These are phyloP conservation scores for Pyrenophora teres DNA, from an alignment of 2,329 filamentous ascomycete genomes.

Conservation along the genomic window DNA sequence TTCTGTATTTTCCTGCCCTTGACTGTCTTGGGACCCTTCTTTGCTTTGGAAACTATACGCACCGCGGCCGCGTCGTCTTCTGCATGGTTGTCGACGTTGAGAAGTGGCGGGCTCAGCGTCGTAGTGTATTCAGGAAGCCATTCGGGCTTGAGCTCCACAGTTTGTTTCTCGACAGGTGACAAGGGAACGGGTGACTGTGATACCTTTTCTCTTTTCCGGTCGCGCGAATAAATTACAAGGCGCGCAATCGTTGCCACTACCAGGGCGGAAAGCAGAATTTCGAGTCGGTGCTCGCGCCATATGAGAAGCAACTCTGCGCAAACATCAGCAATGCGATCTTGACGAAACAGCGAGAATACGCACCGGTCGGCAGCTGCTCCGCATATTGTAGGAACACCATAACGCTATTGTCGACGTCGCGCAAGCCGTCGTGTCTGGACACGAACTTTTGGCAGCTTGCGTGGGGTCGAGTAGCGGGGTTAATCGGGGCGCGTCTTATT, in stretches of 20 bases:
- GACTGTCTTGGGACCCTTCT: constrained; percentile 46
- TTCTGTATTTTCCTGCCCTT: constrained; percentile 41
- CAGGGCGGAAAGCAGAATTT: constrained; percentile 40
- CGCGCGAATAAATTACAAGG: constrained; percentile 33
- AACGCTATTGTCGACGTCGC: constrained; percentile 6
- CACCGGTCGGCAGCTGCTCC: constrained; percentile 26
- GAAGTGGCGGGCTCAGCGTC: constrained; percentile 21
- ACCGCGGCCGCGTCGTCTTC: constrained; percentile 32
- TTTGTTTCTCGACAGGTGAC: constrained; percentile 41
- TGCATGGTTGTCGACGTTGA: constrained; percentile 38
- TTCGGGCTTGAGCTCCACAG: constrained; percentile 37
- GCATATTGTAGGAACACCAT: constrained; percentile 21
- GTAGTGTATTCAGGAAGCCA: constrained; percentile 45
- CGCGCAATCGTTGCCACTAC: constrained; percentile 38
- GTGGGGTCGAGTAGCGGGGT: constrained; percentile 27
- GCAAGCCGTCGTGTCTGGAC: constrained; percentile 1
- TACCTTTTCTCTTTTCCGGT: constrained; percentile 33
- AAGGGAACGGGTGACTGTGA: constrained; percentile 38
- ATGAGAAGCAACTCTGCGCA: constrained; percentile 41
- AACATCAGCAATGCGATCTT: constrained; percentile 2
- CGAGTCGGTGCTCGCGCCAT: constrained; percentile 45
- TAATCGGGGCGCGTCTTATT: constrained; percentile 10
- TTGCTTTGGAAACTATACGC: constrained; percentile 29
- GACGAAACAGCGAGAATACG: not conserved
- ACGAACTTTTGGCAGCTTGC: constrained; percentile 27